Evolutionary conservation across 208 protist species (phyloP).

Genomic region (Acanthamoeba quina): DNA sequence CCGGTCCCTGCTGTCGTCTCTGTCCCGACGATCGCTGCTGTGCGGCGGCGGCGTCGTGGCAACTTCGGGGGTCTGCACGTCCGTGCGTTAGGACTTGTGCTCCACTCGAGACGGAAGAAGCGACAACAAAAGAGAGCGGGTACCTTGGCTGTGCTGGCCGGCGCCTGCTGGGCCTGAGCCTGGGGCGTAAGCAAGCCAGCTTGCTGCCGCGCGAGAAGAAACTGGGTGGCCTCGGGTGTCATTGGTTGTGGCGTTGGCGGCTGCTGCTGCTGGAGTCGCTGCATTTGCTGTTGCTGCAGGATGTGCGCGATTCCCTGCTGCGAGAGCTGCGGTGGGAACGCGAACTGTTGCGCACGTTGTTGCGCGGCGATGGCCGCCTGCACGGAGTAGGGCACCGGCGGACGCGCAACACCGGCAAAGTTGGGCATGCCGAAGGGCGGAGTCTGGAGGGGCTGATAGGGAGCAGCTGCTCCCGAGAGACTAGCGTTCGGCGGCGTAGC

Average conservation of each 20-base stretch:
- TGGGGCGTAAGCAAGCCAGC: not conserved
- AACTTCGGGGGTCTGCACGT: not conserved
- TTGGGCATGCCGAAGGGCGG: not conserved
- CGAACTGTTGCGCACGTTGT: not conserved
- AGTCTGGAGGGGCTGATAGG: not conserved
- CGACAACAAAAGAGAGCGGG: too few relatives aligned
- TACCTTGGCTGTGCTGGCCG: not conserved
- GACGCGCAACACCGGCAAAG: not conserved
- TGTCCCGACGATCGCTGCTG: not conserved
- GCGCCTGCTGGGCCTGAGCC: not conserved
- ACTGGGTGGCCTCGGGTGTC: not conserved
- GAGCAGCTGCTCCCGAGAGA: not conserved
- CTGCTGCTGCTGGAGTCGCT: not conserved
- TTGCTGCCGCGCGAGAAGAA: not conserved
- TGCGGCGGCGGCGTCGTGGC: not conserved
- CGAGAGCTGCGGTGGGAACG: not conserved
- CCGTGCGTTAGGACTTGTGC: too few relatives aligned
- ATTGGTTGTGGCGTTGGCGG: not conserved
- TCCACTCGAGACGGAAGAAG: not conserved
- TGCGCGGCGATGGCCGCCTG: not conserved
- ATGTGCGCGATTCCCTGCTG: not conserved
- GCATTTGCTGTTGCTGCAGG: not conserved
- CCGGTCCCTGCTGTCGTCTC: not conserved
- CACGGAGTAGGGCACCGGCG: not conserved
- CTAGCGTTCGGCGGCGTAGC: not conserved